Conservation (phyloP, 1,284 basidiomycete genomes). For the Ustilago xerochloae region DNA sequence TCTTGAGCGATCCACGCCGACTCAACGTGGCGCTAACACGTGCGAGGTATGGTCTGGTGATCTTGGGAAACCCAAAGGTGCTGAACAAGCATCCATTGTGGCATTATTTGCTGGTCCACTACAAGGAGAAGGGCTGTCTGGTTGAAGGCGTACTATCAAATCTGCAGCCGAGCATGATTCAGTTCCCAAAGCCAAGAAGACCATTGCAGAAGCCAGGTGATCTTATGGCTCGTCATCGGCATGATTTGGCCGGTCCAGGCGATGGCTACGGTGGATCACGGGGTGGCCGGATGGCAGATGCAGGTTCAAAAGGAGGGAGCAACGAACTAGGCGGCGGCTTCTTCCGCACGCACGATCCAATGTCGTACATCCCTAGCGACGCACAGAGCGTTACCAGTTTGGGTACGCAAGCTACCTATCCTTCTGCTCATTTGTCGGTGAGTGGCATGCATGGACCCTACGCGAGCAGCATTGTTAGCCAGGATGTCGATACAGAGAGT, state of each 20-base stretch:
- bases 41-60: conserved; percentile 97
- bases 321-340: conserved; percentile 86
- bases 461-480: conserved; percentile 59
- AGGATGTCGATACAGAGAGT: conserved; percentile 52
- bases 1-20: conserved; percentile 96
- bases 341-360: conserved; percentile 92
- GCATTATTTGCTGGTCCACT: conserved; percentile 97
- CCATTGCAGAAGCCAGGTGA: conserved; percentile 64
- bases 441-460: conserved; percentile 43
- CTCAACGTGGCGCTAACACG: conserved; percentile 96
- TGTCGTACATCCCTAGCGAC: conserved; percentile 93
- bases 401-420: conserved; percentile 60
- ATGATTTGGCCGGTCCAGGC: conserved; percentile 32
- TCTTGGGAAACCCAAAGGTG: conserved; percentile 97
- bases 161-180: conserved; percentile 96
- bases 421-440: conserved; percentile 45
- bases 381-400: conserved; percentile 58
- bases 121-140: conserved; percentile 93
- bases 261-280: conserved; percentile 21
- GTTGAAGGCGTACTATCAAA: conserved; percentile 98
- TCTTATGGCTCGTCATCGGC: conserved; percentile 58
- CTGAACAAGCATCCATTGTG: conserved; percentile 89
- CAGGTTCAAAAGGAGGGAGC: conserved; percentile 71
- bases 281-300: conserved; percentile 4
- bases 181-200: conserved; percentile 74